phyloP scores from a whole-genome alignment of 2,329 filamentous ascomycete species.

The Trichoderma polysporum region DNA sequence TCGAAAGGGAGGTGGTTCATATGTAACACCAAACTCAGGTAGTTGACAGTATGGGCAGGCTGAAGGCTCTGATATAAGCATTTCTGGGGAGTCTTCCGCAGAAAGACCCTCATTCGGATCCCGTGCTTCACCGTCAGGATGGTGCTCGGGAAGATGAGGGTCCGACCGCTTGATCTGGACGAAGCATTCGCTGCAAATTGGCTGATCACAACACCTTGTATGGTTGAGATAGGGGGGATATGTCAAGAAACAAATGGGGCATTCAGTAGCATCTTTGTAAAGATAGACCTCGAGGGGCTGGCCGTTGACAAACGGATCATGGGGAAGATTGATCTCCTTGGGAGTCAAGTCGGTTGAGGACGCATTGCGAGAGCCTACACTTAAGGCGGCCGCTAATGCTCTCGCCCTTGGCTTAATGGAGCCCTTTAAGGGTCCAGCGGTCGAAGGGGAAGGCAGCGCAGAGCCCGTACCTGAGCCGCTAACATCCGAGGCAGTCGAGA shows the following conservation, averaged over 20 bases:
- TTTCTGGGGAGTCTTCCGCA: constrained; percentile 55
- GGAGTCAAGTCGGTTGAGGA: constrained; percentile 71
- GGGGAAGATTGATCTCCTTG: constrained; percentile 75
- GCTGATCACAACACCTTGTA: constrained; percentile 91
- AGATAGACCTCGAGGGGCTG: constrained; percentile 88
- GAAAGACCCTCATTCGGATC: constrained; percentile 39
- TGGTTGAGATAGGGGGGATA: constrained; percentile 94
- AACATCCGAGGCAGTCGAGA: constrained; percentile 75
- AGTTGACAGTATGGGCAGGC: constrained; percentile 94
- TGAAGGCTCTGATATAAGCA: constrained; percentile 86
- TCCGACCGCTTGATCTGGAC: constrained; percentile 97
- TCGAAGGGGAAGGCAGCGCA: constrained; percentile 50
- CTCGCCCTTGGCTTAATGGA: constrained; percentile 83
- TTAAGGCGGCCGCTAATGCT: constrained; percentile 79
- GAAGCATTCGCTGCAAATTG: constrained; percentile 97
- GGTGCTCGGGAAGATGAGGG: constrained; percentile 82
- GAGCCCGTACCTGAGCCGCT: constrained; percentile 62
- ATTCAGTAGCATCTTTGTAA: constrained; percentile 88
- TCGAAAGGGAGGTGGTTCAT: constrained; percentile 84
- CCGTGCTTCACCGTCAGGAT: constrained; percentile 46
- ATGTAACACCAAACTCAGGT: constrained; percentile 94
- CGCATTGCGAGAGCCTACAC: constrained; percentile 68
- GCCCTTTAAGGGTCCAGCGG: constrained; percentile 40
- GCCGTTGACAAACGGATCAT: constrained; percentile 89
- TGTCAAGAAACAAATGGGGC: constrained; percentile 93